Conservation (phyloP, 495 filamentous ascomycete genomes). For the Trichoderma orchidacearum region DNA sequence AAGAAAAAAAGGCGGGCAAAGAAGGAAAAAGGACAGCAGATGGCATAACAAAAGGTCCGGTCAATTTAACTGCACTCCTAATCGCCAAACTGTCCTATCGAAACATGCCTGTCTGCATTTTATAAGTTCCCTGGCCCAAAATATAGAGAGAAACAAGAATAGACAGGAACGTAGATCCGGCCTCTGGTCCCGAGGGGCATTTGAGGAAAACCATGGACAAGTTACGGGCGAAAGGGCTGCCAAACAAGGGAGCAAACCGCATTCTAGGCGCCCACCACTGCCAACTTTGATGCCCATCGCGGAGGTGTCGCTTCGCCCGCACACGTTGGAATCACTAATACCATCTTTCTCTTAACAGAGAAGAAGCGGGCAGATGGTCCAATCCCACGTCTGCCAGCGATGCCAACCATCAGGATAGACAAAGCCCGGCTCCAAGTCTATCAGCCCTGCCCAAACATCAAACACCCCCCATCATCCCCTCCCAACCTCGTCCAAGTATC, state of each 20-base stretch:
- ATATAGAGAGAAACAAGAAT: slow-evolving; percentile 17
- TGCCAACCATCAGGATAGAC: neutral
- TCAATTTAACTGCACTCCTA: slow-evolving; percentile 32
- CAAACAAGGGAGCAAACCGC: neutral
- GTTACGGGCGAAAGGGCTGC: neutral
- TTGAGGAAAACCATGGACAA: slow-evolving; percentile 6
- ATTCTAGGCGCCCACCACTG: neutral
- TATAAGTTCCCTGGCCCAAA: slow-evolving; percentile 10
- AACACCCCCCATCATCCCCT: neutral
- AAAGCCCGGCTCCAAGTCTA: neutral
- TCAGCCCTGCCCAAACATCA: neutral
- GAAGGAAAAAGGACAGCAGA: slow-evolving; percentile 8
- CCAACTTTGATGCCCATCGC: neutral
- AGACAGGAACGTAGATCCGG: neutral
- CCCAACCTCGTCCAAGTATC: neutral
- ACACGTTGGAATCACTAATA: too few relatives aligned
- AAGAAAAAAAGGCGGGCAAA: neutral
- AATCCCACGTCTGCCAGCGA: neutral
- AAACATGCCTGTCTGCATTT: slow-evolving; percentile 23
- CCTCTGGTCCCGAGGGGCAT: slow-evolving; percentile 5
- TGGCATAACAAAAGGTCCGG: slow-evolving; percentile 4
- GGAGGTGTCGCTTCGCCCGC: neutral
- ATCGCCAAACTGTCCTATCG: slow-evolving; percentile 30
- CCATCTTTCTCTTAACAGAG: too few relatives aligned
- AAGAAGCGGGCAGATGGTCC: neutral